phyloP scores from a whole-genome alignment of 2,329 filamentous ascomycete genomes.

The Teratosphaeria destructans region DNA sequence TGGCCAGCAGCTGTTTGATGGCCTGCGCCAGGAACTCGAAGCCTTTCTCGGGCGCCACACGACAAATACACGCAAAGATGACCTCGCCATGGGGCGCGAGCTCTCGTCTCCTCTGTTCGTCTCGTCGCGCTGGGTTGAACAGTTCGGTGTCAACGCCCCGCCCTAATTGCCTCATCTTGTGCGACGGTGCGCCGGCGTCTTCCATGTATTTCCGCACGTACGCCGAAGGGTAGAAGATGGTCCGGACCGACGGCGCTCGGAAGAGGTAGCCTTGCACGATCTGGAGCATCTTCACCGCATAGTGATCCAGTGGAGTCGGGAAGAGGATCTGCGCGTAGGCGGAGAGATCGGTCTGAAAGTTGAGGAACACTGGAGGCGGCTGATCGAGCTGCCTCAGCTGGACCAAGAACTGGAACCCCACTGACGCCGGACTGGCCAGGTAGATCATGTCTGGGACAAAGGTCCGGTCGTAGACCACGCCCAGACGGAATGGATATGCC shows the following conservation, averaged over 20 bases:
- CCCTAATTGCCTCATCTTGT: conserved; percentile 51
- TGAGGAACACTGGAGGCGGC: conserved; percentile 51
- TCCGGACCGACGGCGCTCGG: conserved; percentile 49
- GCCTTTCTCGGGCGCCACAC: conserved; percentile 60
- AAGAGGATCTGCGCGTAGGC: conserved; percentile 63
- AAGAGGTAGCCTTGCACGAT: conserved; percentile 58
- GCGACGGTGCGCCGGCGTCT: conserved; percentile 42
- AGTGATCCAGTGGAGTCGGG: conserved; percentile 48
- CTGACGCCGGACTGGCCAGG: conserved; percentile 56
- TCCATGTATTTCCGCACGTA: conserved; percentile 54
- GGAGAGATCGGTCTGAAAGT: conserved; percentile 62
- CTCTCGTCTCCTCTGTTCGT: conserved; percentile 24
- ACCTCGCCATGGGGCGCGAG: conserved; percentile 54
- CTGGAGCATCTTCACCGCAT: conserved; percentile 53
- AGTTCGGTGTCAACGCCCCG: conserved; percentile 55
- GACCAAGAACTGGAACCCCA: conserved; percentile 62
- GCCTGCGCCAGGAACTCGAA: conserved; percentile 56
- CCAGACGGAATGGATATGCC: conserved; percentile 58
- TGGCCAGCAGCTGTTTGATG: conserved; percentile 43
- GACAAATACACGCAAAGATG: conserved; percentile 56
- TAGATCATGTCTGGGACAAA: conserved; percentile 61
- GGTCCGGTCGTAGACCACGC: conserved; percentile 48
- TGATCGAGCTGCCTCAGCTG: conserved; percentile 52
- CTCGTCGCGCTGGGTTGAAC: conserved; percentile 48
- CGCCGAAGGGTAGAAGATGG: conserved; percentile 58